These are phyloP conservation scores for Escovopsis sp. DNA, from an alignment of 2,329 filamentous ascomycete species.

Conservation along the genomic window DNA sequence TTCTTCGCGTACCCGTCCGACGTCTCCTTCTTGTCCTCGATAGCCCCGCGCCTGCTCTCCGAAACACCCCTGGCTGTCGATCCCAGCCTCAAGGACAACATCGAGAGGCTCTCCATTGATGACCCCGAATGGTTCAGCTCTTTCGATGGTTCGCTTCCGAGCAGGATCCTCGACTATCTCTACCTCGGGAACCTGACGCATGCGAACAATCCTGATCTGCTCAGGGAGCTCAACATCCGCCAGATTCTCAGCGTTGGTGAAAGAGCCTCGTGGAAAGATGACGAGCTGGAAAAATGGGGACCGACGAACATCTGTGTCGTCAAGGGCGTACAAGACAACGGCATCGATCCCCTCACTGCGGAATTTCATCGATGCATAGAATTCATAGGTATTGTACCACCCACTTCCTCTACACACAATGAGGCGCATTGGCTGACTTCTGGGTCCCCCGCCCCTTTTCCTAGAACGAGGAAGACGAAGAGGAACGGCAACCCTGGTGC, in stretches of 20 bases:
- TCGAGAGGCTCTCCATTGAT: conserved; percentile 35
- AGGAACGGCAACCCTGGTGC: conserved; percentile 76
- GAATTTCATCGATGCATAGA: conserved; percentile 76
- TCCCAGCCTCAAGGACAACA: conserved; percentile 29
- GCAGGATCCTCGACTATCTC: conserved; percentile 81
- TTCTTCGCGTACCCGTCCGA: conserved; percentile 95
- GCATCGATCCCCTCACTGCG: conserved; percentile 77
- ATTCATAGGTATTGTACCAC: conserved; percentile 64
- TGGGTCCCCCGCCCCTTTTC: background rate
- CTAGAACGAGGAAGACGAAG: conserved; percentile 64
- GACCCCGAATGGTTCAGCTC: conserved; percentile 69
- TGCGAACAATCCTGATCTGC: conserved; percentile 80
- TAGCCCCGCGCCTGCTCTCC: conserved; percentile 60
- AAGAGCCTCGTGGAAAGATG: conserved; percentile 63
- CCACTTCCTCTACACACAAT: background rate
- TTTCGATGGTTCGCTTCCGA: conserved; percentile 83
- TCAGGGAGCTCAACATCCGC: conserved; percentile 66
- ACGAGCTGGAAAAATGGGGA: conserved; percentile 58
- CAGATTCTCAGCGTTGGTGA: conserved; percentile 90
- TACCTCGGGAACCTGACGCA: conserved; percentile 89
- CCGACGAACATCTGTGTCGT: conserved; percentile 65
- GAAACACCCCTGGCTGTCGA: conserved; percentile 46
- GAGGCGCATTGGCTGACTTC: background rate
- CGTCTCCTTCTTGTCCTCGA: conserved; percentile 62
- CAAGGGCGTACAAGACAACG: conserved; percentile 86